Evolutionary conservation across 2,329 filamentous ascomycete species (phyloP).

Genomic region (Zymoseptoria ardabiliae): DNA sequence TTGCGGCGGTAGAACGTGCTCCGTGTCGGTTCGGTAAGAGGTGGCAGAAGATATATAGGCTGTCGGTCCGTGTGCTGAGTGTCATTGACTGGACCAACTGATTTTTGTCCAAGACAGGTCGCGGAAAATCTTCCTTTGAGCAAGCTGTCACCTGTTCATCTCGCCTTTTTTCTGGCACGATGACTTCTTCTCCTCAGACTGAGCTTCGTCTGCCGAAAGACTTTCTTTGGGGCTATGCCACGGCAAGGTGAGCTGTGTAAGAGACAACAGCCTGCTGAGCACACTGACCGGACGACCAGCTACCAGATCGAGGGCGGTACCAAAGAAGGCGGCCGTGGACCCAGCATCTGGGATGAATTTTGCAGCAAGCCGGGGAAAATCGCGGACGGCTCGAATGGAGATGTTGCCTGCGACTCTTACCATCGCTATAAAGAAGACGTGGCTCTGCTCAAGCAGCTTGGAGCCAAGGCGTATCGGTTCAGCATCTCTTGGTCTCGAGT

Average conservation of each 20-base stretch:
- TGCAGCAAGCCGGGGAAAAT: conserved; percentile 75
- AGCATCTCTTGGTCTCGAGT: conserved; percentile 77
- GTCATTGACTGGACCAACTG: neutral
- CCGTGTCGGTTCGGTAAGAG: neutral
- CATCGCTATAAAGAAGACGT: conserved; percentile 73
- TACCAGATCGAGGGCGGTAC: conserved; percentile 81
- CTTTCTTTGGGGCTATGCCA: conserved; percentile 71
- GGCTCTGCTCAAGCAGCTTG: conserved; percentile 64
- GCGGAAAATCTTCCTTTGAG: neutral
- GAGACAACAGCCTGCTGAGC: conserved; percentile 33
- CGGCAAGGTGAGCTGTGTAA: conserved; percentile 47
- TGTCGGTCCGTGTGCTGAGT: neutral
- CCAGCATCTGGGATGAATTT: conserved; percentile 88
- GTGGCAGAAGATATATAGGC: neutral
- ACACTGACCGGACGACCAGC: conserved; percentile 38
- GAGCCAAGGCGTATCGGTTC: conserved; percentile 72
- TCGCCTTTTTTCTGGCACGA: neutral
- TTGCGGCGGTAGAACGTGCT: neutral
- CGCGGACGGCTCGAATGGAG: conserved; percentile 66
- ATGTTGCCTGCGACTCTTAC: conserved; percentile 79
- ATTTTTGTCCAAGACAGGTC: neutral
- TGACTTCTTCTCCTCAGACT: conserved; percentile 9
- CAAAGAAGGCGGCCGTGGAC: conserved; percentile 67
- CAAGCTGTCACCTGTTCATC: neutral
- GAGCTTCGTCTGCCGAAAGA: conserved; percentile 14